These are phyloP conservation scores for Pythium utonaiense DNA, from an alignment of 352 stramenopile species.

Conservation along the genomic window DNA sequence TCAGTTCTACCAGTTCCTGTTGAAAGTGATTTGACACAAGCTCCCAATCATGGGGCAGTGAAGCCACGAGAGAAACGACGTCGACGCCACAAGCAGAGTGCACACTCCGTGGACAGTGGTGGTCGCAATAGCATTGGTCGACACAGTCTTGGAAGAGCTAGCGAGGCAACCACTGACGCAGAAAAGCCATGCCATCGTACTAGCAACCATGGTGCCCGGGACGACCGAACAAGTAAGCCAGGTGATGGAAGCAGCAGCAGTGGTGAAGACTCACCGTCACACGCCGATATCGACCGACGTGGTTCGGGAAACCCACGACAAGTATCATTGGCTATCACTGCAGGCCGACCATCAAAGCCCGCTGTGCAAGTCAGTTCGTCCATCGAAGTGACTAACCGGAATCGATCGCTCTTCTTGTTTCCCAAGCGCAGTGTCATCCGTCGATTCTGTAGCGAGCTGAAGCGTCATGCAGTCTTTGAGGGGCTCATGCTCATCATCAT, in stretches of 20 bases:
- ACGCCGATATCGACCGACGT: background rate
- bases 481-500: slow-evolving; percentile 61
- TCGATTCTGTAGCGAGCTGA: slow-evolving; percentile 19
- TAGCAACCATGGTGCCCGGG: no score
- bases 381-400: slow-evolving; percentile 17
- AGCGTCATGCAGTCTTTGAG: slow-evolving; percentile 49
- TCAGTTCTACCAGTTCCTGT: slow-evolving; percentile 5
- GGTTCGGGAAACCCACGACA: slow-evolving; percentile 14
- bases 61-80: slow-evolving; percentile 8
- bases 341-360: background rate
- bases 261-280: background rate
- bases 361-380: background rate
- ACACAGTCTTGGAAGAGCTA: background rate
- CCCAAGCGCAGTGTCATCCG: slow-evolving; percentile 18
- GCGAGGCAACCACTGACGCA: background rate
- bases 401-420: slow-evolving; percentile 37
- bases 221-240: background rate
- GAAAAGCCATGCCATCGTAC: no score
- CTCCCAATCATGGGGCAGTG: background rate
- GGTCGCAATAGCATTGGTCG: slow-evolving; percentile 2
- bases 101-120: slow-evolving; percentile 5
- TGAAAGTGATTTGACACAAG: background rate
- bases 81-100: background rate
- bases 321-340: background rate
- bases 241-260: slow-evolving; percentile 3